Evolutionary conservation across 2,329 filamentous ascomycete genomes (phyloP), one percentile per base, ranked within the genome.

Genomic region (Pseudocercospora vitis): DNA sequence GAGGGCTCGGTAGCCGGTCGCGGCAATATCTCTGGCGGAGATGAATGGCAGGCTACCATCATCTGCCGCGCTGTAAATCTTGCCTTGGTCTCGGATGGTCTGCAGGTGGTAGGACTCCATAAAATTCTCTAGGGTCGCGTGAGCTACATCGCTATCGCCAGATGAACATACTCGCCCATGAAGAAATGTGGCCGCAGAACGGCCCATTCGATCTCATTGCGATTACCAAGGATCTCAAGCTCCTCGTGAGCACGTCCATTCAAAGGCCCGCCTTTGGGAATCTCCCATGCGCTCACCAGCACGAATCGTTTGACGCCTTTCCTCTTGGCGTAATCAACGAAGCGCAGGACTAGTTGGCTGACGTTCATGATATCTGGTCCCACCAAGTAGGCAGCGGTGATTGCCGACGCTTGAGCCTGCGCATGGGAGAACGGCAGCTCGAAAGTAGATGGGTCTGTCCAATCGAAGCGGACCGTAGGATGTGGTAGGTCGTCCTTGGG

Each of bases 121-220:
- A 51, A 79, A 74, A 61, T 79, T 79, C 58, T 80, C 76, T 77
- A 28, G 8, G n/a, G 1, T n/a, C n/a, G n/a, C 2, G 21, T 42
- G 18, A 42, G 37, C 37, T 42, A 29, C 11, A 29, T 42, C 18
- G n/a, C 8, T 3, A 42, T 42, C 24, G 19, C 4, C 11, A 23
- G 37, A 26, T 11, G 37, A 3, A n/a, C n/a, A 9, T 7, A 47
- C 66, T 54, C 64, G 75, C 74, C 68, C 66, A 76, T 76, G 52
- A 80, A 80, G 75, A 76, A 81, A 12, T 72, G 75, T 3, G 77
- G 74, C 52, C 75, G 62, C 58, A 80, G 53, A n/a, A 76, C 70
- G 4, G 70, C 69, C 68, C 72, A 79, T 48, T 74, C 73, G 1
- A 75, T 60, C 12, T 37, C 52, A 7, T 50, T 39, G 23, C 23